These are phyloP conservation scores for Fusarium hainanense DNA, from an alignment of 2,329 filamentous ascomycete species.

Conservation along the genomic window DNA sequence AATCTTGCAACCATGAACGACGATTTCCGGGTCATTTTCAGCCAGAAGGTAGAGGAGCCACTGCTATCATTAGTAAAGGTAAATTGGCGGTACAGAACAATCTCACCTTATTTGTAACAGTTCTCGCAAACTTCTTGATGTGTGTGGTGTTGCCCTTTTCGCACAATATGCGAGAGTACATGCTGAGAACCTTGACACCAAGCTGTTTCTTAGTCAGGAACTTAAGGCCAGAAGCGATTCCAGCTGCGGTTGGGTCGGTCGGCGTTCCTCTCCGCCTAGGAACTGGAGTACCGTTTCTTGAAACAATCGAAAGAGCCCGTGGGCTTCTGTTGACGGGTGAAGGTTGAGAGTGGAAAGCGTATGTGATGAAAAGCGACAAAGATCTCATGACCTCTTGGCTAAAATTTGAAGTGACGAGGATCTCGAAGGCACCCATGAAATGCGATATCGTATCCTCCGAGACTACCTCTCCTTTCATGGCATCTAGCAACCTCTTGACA, in stretches of 20 bases:
- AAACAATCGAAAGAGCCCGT: constrained; percentile 54
- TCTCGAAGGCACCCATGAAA: constrained; percentile 82
- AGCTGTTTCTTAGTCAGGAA: constrained; percentile 74
- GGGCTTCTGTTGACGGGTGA: constrained; percentile 64
- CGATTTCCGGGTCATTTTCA: constrained; percentile 85
- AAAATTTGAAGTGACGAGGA: constrained; percentile 81
- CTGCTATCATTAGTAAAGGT: constrained; percentile 55
- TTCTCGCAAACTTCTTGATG: constrained; percentile 89
- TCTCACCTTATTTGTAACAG: constrained; percentile 90
- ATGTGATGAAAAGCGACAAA: constrained; percentile 92
- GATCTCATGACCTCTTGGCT: constrained; percentile 88
- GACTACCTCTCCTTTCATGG: constrained; percentile 86
- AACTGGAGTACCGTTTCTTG: constrained; percentile 56
- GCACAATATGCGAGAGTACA: constrained; percentile 83
- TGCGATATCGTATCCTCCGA: constrained; percentile 76
- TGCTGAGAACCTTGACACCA: constrained; percentile 77
- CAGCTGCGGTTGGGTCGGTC: constrained; percentile 49
- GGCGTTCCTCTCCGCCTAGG: constrained; percentile 52
- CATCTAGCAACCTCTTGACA: constrained; percentile 88
- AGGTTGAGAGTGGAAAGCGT: constrained; percentile 76
- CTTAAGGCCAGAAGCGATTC: constrained; percentile 48
- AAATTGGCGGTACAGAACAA: fast-evolving
- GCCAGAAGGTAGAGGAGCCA: constrained; percentile 93
- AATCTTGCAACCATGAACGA: constrained; percentile 84
- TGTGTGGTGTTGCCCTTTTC: constrained; percentile 73